These are phyloP conservation scores for Ganoderma lucidum DNA, from an alignment of 1,284 basidiomycete genomes.

Conservation along the genomic window DNA sequence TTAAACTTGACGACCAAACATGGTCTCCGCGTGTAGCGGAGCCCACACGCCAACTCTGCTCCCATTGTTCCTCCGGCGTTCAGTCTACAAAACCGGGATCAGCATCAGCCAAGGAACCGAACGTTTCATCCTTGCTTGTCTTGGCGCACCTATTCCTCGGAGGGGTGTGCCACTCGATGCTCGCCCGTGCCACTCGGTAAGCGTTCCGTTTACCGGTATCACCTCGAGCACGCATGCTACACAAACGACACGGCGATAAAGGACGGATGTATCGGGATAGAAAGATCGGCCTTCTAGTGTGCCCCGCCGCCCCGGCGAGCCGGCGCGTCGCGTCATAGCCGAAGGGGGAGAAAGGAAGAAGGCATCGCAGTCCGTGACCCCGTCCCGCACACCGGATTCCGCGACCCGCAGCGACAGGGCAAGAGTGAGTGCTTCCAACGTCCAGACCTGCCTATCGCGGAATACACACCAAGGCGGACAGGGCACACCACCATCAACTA, in stretches of 20 bases:
- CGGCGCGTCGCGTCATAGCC: constrained; percentile 1
- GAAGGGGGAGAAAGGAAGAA: background rate
- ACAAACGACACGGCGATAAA: background rate
- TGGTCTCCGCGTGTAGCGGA: background rate
- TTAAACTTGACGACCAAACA: background rate
- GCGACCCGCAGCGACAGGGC: background rate
- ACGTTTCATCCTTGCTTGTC: background rate
- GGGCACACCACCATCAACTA: too few species aligned
- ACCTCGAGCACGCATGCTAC: background rate
- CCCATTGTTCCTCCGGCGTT: background rate
- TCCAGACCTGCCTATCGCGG: background rate
- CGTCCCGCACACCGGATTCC: background rate
- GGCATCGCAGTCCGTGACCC: background rate
- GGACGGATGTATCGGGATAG: background rate
- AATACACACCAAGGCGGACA: background rate
- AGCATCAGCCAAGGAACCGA: background rate
- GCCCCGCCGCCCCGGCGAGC: background rate
- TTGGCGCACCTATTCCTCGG: background rate
- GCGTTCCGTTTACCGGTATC: background rate
- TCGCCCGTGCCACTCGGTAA: background rate
- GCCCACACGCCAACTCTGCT: background rate
- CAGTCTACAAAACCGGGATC: background rate
- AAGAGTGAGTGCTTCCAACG: background rate
- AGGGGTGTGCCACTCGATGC: background rate
- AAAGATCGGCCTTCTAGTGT: background rate